Evolutionary conservation across 257 asterid genomes (phyloP).

Genomic region (Jacaranda copaia): DNA sequence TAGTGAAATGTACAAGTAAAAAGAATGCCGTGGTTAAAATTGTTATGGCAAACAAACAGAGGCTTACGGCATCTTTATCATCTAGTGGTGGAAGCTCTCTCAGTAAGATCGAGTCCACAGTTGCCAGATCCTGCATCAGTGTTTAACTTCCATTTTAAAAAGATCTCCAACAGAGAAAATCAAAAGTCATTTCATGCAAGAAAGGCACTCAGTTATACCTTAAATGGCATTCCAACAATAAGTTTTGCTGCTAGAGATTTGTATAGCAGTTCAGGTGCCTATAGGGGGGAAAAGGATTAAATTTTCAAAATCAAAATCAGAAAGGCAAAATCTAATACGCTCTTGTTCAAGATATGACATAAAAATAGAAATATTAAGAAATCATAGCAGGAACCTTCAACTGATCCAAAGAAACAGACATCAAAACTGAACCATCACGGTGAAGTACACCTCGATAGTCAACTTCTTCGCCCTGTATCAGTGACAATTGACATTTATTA

Average conservation of each 20-base stretch:
- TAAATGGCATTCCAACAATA: constrained; percentile 93
- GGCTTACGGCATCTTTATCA: constrained; percentile 87
- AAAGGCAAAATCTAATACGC: not conserved
- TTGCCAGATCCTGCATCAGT: constrained; percentile 82
- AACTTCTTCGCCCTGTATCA: constrained; percentile 90
- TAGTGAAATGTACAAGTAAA: not conserved
- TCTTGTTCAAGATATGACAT: constrained; percentile 6
- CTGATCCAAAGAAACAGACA: constrained; percentile 94
- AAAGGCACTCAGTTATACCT: constrained; percentile 55
- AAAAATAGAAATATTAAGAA: constrained; percentile 1
- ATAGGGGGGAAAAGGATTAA: constrained; percentile 24
- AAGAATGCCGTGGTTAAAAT: not conserved
- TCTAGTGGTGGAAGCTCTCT: constrained; percentile 91
- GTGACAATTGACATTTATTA: constrained; percentile 21
- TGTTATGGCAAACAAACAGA: constrained; percentile 19
- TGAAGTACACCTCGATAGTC: constrained; percentile 97
- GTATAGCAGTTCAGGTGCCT: constrained; percentile 96
- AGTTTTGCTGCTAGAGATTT: constrained; percentile 91
- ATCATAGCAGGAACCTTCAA: constrained; percentile 67
- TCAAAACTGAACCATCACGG: constrained; percentile 98
- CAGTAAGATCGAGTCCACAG: constrained; percentile 92
- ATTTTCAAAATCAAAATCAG: constrained; percentile 13
- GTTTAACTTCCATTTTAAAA: constrained; percentile 26
- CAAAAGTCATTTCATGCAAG: not conserved
- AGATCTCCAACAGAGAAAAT: constrained; percentile 33